Evolutionary conservation across 495 filamentous ascomycete species (phyloP).

Genomic region (Mytilinidion resinicola): DNA sequence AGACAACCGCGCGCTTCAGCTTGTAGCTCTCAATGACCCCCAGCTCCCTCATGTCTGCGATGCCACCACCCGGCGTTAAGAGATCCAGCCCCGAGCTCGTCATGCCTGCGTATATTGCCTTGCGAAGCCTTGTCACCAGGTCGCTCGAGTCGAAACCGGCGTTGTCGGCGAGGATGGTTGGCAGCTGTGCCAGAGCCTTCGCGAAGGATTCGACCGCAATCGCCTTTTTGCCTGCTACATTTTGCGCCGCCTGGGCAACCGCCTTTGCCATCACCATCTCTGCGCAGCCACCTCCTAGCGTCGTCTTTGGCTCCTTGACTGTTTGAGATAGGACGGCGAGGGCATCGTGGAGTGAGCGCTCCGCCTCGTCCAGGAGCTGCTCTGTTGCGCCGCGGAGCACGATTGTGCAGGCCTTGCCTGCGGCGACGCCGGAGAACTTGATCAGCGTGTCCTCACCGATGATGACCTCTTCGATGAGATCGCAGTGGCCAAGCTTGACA

Average conservation of each 20-base stretch:
- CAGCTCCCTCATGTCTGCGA: conserved; percentile 91
- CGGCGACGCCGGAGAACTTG: conserved; percentile 93
- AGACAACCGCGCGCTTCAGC: conserved; percentile 93
- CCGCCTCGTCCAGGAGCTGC: conserved; percentile 92
- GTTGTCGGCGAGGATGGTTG: conserved; percentile 95
- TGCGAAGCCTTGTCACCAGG: conserved; percentile 81
- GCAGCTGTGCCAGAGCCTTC: conserved; percentile 80
- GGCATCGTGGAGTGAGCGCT: conserved; percentile 92
- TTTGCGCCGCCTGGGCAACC: conserved; percentile 87
- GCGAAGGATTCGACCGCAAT: conserved; percentile 88
- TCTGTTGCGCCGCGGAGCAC: conserved; percentile 94
- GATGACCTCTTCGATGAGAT: conserved; percentile 94
- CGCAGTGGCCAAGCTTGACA: conserved; percentile 91
- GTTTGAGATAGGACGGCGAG: conserved; percentile 96
- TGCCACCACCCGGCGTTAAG: conserved; percentile 81
- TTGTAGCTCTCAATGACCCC: conserved; percentile 99
- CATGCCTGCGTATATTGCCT: conserved; percentile 90
- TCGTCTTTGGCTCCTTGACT: conserved; percentile 87
- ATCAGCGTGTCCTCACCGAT: conserved; percentile 96
- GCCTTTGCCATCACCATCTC: conserved; percentile 99
- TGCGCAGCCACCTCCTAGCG: conserved; percentile 89
- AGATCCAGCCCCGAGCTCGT: conserved; percentile 86
- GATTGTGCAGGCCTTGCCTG: conserved; percentile 92
- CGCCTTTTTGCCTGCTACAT: conserved; percentile 93
- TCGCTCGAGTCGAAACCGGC: conserved; percentile 93